Percentiles rank a stretch among this genome's conserved stretches.
phyloP scores from a whole-genome alignment of 208 protist genomes.

The Trypanosoma congolense region DNA sequence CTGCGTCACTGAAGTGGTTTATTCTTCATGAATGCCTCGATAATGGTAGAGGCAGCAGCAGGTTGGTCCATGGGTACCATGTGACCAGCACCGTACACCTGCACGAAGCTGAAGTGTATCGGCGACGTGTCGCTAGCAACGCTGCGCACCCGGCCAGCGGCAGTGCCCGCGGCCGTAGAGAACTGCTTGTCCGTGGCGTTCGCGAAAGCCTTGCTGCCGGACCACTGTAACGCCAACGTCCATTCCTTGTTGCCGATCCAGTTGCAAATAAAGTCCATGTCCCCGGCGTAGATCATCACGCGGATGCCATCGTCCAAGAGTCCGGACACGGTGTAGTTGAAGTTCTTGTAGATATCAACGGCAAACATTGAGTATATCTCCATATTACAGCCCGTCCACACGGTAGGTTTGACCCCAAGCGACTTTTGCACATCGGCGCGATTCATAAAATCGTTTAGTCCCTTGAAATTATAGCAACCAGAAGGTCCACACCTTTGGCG shows the following conservation, averaged over 20 bases:
- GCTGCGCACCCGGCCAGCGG: slow-evolving; percentile 24
- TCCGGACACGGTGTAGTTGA: slow-evolving; percentile 50
- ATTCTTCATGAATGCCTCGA: slow-evolving; percentile 38
- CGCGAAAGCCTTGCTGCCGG: slow-evolving; percentile 49
- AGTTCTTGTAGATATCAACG: slow-evolving; percentile 63
- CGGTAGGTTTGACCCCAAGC: slow-evolving; percentile 16
- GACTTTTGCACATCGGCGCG: too few species aligned
- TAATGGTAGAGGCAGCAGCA: slow-evolving; percentile 34
- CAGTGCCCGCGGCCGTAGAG: slow-evolving; percentile 5
- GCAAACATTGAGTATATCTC: slow-evolving; percentile 37
- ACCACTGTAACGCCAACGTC: slow-evolving; percentile 67
- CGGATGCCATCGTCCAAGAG: slow-evolving; percentile 58
- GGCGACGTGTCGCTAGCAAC: slow-evolving; percentile 16
- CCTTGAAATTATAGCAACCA: too few species aligned
- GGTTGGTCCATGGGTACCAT: slow-evolving; percentile 89
- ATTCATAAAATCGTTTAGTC: too few species aligned
- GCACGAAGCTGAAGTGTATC: slow-evolving; percentile 68
- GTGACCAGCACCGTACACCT: slow-evolving; percentile 78
- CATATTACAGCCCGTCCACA: slow-evolving; percentile 60
- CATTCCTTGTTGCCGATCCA: slow-evolving; percentile 88
- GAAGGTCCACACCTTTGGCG: too few species aligned
- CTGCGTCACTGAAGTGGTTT: slow-evolving; percentile 8
- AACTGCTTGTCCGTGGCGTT: slow-evolving; percentile 32
- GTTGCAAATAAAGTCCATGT: slow-evolving; percentile 92
- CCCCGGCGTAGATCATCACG: slow-evolving; percentile 90